Percentiles rank a stretch among this genome's conserved stretches.
These are phyloP conservation scores for Saitozyma sp. DNA, from an alignment of 768 basidiomycete species.

Conservation along the genomic window DNA sequence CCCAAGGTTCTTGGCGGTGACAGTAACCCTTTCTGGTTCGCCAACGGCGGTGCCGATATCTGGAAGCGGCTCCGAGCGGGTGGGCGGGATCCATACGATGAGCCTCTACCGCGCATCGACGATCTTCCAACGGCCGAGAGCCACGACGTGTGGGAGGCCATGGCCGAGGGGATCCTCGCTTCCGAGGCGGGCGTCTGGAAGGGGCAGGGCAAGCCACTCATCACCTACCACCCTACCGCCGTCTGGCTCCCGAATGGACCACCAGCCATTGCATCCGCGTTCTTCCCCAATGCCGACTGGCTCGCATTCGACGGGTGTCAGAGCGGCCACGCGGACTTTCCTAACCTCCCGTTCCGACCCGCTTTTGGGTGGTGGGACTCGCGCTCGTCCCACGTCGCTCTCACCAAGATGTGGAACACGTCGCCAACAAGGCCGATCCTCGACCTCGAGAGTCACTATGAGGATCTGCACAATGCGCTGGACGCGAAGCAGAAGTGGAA, in stretches of 20 bases:
- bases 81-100: neutral
- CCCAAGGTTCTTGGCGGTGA: constrained; percentile 26
- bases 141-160: no score
- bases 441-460: constrained; percentile 22
- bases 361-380: constrained; percentile 1
- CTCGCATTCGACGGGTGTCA: constrained; percentile 17
- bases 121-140: constrained; percentile 4
- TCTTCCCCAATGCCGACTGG: constrained; percentile 25
- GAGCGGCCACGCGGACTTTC: constrained; percentile 13
- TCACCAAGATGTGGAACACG: constrained; percentile 18
- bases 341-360: neutral
- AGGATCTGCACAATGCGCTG: constrained; percentile 11
- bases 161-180: no score
- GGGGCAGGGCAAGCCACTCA: neutral
- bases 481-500: neutral
- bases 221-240: constrained; percentile 10
- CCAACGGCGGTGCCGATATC: neutral
- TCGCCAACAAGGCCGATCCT: constrained; percentile 15
- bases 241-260: constrained; percentile 14
- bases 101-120: neutral
- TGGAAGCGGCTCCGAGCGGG: neutral
- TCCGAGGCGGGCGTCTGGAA: no score
- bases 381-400: constrained; percentile 7
- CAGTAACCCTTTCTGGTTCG: constrained; percentile 13
- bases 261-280: constrained; percentile 1